Base-by-base conservation (phyloP, 208 protist genomes). In the Zelonia costaricensis region DNA sequence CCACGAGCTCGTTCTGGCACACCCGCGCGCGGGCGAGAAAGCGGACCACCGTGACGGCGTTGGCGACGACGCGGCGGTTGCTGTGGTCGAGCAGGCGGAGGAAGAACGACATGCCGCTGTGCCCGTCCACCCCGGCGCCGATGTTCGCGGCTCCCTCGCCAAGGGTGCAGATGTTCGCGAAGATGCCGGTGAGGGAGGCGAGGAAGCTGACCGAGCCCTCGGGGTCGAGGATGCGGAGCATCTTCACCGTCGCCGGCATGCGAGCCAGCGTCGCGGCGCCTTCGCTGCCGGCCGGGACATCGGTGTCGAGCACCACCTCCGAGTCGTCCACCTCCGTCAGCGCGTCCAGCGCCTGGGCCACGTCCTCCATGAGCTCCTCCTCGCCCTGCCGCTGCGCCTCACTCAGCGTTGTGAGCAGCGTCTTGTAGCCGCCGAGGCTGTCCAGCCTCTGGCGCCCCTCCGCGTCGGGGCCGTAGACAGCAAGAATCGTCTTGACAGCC, bases 201-300 rank as follows among this genome's bases (percentile, higher is more conserved):
- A 95, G 78, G 56, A 95, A 90, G 25, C 79, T 47, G 30, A 86
- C 76, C n/a, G 85, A 73, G 63, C 82, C 79, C 30, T 84, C 75
- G 2, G 80, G 73, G 71, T 95, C 86, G 30, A 95, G 76, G 54
- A 95, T 84, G 60, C 85, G 80, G n/a, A 95, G 77, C 86, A 95
- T 95, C 67, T 91, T 92, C 58, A 80, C 81, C 8, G 82, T 90
- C 27, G 89, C 80, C 51, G 89, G 84, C 62, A 88, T 76, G 60
- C 61, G 76, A 13, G 89, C 86, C 40, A 95, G 66, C 12, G 74
- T 69, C 43, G 88, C 77, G 16, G 84, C 76, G 6, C 89, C 85
- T 55, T 91, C 84, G 38, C 82, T 47, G 25, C 89, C 89, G 12
- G 28, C 15, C 7, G 89, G 89, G 30, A 95, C 80, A 46, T 95